Base-by-base conservation (phyloP, 1,284 basidiomycete genomes). In the Apiotrichum domesticum region DNA sequence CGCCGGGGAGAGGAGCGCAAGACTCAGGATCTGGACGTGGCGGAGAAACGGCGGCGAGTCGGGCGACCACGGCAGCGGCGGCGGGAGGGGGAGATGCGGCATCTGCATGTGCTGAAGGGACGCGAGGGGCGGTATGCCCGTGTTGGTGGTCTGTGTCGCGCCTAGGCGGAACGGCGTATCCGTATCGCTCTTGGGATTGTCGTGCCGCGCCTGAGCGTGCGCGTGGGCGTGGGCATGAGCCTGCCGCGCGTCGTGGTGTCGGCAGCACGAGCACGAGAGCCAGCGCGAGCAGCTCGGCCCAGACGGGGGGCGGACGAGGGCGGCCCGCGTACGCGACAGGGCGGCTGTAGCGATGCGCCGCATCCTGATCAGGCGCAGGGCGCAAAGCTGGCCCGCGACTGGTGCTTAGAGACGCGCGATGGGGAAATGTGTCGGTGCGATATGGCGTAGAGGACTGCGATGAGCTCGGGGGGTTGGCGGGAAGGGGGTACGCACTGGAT, bases 41-140 rank as follows among this genome's bases (percentile, higher is more conserved):
- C 73, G 58, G 47, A 65, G 54, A 55, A 74, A 74, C 3, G 69
- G 71, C 39, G 63, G 57, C 9, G 73, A 74, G 37, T 64, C 65
- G 6, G 73, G 71, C 10, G 73, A 72, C 57, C 70, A 74, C 5
- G 73, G 73, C 29, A 74, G 55, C 4, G 64, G 53, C 6, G 73
- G 71, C 4, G 73, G 73, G 6, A 73, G 59, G 15, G 71, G 72
- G 2, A 73, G 59, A 51, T 68, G 62, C 5, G 68, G 65, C 48
- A 54, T 65, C 35, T 48, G 55, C 62, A 57, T 61, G 51, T 46
- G 52, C 51, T 62, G 55, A 43, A 60, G 51, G 9, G 52, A 32
- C 37, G 40, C 47, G 42, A 63, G 44, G 9, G 55, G 56, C 10
- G 59, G 53, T 5, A 64, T 52, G 5, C 44, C 45, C 1, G 50